Evolutionary conservation across 2,329 filamentous ascomycete genomes (phyloP), one percentile per base, ranked within the genome.

Genomic region (Botrytis tulipae): DNA sequence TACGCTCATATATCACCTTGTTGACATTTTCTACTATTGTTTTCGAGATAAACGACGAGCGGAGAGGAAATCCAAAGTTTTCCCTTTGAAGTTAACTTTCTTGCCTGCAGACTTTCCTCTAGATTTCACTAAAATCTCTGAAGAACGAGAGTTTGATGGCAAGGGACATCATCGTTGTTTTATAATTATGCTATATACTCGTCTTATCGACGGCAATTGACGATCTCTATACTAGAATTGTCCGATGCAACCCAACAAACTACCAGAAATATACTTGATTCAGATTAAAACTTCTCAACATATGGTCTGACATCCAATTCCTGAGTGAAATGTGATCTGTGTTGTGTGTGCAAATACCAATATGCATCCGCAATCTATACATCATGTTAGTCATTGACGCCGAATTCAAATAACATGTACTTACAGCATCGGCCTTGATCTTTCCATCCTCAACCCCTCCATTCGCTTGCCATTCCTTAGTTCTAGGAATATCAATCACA

Each of bases 11-110:
- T 94, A 97, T 97, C 93, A 92, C 92, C 93, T 91, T 90, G 89
- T 91, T 87, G 89, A 91, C 61, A 74, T 77, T 74, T 84, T 80
- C 79, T 18, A 83, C 86, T 81, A 91, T 93, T 92, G 91, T 90
- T 92, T 87, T 89, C 89, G 90, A 93, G 94, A 91, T 97, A 97
- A 90, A 97, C 92, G 90, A 90, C 88, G 95, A 89, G 94, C 94
- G 93, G 87, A 97, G 87, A 97, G 84, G 80, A 87, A 96, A 84
- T 80, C 82, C 79, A 83, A 83, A 80, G 80, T 82, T 82, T 79
- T 82, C 85, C 83, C 76, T 79, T 75, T 71, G 76, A 77, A 72
- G 76, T 81, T 85, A 83, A 84, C 83, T 84, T 83, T 87, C 92
- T 94, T 86, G 86, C 91, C 91, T 90, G 92, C 93, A 95, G 92